Evolutionary conservation across 2,329 filamentous ascomycete species (phyloP), one percentile per base, ranked within the genome.

Genomic region (Pestalotiopsis sp.): DNA sequence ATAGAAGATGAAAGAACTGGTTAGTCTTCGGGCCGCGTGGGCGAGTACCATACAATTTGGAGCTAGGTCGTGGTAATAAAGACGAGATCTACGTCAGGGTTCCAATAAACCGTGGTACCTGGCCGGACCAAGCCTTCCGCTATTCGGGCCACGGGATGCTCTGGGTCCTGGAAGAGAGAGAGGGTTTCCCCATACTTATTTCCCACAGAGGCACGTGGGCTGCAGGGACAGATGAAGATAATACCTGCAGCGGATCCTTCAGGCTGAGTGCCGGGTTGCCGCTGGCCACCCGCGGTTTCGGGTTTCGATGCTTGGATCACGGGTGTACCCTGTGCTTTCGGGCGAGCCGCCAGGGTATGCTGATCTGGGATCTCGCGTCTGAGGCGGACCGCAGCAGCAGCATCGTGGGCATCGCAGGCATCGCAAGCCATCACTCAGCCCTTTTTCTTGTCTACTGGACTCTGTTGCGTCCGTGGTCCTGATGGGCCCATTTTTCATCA

Each of bases 271-370:
- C 45, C 45, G 45, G 45, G 6, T 52, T 52, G 17, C 45, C 45
- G 61, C 20, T 64, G n/a, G 38, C 12, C 38, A 17, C 20, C 61
- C n/a, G 61, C 39, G 38, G 61, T 64, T 64, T 64, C 61, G 61
- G 14, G 7, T 64, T 23, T 25, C 25, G 38, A n/a, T 12, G 61
- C 39, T 12, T 12, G 61, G 61, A 39, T 39, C 61, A 52, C 61
- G 39, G 61, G 36, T 17, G 13, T 38, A 39, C 27, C 57, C 27
- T 59, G 12, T 23, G 25, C 11, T 27, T 12, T 59, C 61, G 61
- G 61, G 20, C 36, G 20, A 59, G 61, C 61, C 20, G 38, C 38
- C 41, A 64, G 61, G 61, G 38, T 64, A 39, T n/a, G 25, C n/a
- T 23, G 12, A 49, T 13, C 61, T 49, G 57, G 14, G 17, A 36